These are phyloP conservation scores for Boletus barrowsii DNA, from an alignment of 768 basidiomycete species.

Conservation along the genomic window DNA sequence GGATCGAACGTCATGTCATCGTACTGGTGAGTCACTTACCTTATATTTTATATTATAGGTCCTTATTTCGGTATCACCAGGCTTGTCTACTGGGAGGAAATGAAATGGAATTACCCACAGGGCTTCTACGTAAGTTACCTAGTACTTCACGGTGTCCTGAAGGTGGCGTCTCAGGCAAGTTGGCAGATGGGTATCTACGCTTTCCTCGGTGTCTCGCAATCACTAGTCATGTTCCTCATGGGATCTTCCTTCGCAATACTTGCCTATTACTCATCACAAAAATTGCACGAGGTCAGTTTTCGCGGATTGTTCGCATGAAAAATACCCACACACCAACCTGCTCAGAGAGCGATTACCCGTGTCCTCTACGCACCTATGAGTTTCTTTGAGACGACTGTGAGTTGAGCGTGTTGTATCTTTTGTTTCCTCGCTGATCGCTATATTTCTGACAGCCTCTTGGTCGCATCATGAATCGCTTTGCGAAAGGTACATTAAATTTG, in stretches of 20 bases:
- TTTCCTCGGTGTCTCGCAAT: constrained; percentile 65
- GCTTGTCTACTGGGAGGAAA: constrained; percentile 69
- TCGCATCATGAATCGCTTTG: constrained; percentile 87
- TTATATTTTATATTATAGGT: not conserved
- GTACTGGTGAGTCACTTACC: constrained; percentile 55
- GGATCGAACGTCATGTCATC: constrained; percentile 66
- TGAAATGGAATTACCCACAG: constrained; percentile 54
- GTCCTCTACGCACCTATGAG: constrained; percentile 86
- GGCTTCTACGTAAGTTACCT: constrained; percentile 64
- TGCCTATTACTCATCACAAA: constrained; percentile 74
- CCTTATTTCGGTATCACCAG: constrained; percentile 29
- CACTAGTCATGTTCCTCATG: constrained; percentile 64
- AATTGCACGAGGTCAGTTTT: constrained; percentile 52
- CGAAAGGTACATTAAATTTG: constrained; percentile 51
- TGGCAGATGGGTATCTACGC: constrained; percentile 80
- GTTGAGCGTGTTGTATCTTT: constrained; percentile 8
- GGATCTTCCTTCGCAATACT: constrained; percentile 62
- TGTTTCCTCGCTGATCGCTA: not conserved
- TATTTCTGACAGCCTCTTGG: constrained; percentile 58
- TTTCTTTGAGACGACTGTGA: constrained; percentile 84
- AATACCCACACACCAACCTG: not conserved
- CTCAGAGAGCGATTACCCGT: constrained; percentile 56
- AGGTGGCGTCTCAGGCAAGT: not conserved
- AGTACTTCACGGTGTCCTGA: constrained; percentile 28
- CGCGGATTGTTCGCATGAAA: not conserved